Evolutionary conservation across 768 basidiomycete species (phyloP).

Genomic region (Brasilioporus rufonigricans): DNA sequence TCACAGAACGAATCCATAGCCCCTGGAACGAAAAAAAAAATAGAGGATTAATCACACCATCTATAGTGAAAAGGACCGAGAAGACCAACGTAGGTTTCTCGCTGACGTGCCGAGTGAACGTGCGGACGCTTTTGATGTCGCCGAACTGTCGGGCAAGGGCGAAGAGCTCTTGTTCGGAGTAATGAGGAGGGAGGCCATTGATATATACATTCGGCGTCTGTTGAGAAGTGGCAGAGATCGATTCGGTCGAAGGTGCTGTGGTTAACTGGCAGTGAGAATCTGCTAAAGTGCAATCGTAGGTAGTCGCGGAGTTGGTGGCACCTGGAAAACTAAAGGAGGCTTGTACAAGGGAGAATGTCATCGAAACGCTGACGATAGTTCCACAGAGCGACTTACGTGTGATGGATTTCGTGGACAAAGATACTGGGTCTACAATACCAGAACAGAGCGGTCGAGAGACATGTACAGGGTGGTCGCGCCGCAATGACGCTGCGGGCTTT

Average conservation of each 20-base stretch:
- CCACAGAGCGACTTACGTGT: slow-evolving; percentile 21
- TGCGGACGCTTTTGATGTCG: slow-evolving; percentile 70
- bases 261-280: slow-evolving; percentile 14
- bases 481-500: slow-evolving; percentile 6
- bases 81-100: slow-evolving; percentile 54
- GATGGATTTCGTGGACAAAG: slow-evolving; percentile 14
- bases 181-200: slow-evolving; percentile 83
- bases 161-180: slow-evolving; percentile 75
- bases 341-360: slow-evolving; percentile 11
- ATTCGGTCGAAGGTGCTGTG: slow-evolving; percentile 15
- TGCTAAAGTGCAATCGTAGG: slow-evolving; percentile 11
- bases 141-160: slow-evolving; percentile 73
- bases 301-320: slow-evolving; percentile 10
- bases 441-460: slow-evolving; percentile 12
- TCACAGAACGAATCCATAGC: slow-evolving; percentile 78
- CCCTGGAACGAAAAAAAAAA: slow-evolving; percentile 40
- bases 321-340: slow-evolving; percentile 28
- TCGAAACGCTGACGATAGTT: not conserved
- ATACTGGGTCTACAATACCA: slow-evolving; percentile 10
- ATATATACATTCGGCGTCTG: slow-evolving; percentile 81
- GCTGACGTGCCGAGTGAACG: slow-evolving; percentile 80
- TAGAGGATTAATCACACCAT: not conserved
- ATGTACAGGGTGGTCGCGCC: slow-evolving; percentile 7
- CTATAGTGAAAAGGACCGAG: slow-evolving; percentile 4
- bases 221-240: slow-evolving; percentile 7